phyloP scores from a whole-genome alignment of 352 stramenopile genomes.

The Globisporangium okanoganense region DNA sequence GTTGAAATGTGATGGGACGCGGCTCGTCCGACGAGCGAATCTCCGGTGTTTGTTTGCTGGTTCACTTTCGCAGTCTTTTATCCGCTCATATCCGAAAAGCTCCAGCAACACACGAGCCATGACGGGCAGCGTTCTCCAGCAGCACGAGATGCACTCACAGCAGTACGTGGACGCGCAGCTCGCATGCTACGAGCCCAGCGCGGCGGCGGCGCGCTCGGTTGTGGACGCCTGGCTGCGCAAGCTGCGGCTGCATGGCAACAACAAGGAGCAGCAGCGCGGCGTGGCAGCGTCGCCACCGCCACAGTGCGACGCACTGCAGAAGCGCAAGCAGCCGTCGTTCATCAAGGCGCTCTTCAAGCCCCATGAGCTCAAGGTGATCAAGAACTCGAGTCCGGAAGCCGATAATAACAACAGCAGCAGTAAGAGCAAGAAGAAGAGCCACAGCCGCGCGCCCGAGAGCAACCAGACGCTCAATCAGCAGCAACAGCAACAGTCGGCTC shows the following conservation, averaged over 20 bases:
- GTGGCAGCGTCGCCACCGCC: neutral
- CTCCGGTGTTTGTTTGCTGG: neutral
- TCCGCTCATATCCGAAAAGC: neutral
- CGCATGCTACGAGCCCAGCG: neutral
- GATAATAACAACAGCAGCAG: neutral
- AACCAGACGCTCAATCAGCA: neutral
- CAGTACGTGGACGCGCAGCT: neutral
- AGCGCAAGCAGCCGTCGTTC: conserved; percentile 11
- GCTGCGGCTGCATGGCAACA: neutral
- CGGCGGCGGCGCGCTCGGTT: neutral
- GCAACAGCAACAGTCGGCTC: neutral
- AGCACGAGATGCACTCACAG: neutral
- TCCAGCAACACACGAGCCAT: neutral
- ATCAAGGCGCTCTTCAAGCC: conserved; percentile 10
- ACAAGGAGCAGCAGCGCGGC: neutral
- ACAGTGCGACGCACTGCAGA: neutral
- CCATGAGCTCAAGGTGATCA: conserved; percentile 6
- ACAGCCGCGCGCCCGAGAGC: neutral
- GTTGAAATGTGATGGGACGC: too few relatives aligned
- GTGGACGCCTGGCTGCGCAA: conserved; percentile 8
- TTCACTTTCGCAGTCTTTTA: too few relatives aligned
- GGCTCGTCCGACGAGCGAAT: too few relatives aligned
- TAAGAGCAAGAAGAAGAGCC: neutral
- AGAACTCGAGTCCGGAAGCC: conserved; percentile 1
- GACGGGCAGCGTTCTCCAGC: neutral